Conservation (phyloP, 1,284 basidiomycete species). For the Leccinum holopus region DNA sequence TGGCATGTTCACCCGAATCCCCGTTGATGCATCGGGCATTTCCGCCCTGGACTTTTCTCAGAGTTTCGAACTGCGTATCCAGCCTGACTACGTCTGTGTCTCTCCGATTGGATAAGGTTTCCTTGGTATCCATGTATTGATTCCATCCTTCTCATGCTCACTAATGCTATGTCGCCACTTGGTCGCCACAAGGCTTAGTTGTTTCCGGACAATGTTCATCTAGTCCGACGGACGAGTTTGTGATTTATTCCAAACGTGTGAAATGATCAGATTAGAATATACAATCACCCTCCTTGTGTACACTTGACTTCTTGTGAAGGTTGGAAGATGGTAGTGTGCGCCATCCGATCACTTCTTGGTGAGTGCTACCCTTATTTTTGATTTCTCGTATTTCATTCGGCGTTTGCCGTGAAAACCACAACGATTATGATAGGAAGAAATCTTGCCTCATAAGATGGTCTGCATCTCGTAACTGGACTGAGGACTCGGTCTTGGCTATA, state of each 20-base stretch:
- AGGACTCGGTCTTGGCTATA: neutral
- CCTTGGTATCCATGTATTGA: neutral
- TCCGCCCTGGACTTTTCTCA: neutral
- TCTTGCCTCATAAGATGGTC: neutral
- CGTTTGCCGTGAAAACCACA: slow-evolving; percentile 3
- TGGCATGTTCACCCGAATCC: neutral
- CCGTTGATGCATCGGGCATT: neutral
- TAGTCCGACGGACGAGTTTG: neutral
- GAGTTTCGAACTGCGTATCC: neutral
- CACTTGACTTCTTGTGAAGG: neutral
- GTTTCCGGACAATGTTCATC: neutral
- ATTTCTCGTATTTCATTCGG: neutral
- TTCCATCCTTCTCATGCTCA: neutral
- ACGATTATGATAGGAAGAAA: neutral
- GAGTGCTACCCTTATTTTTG: neutral
- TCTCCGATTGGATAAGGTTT: neutral
- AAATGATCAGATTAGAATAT: neutral
- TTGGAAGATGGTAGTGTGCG: neutral
- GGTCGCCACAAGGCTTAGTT: neutral
- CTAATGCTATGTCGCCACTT: neutral
- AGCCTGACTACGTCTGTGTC: neutral
- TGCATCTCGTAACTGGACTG: neutral
- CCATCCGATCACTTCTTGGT: neutral
- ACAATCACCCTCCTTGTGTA: neutral
- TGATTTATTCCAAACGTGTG: neutral